phyloP scores from a whole-genome alignment of 176 grass and related monocot genomes.

The Musa beccarii region DNA sequence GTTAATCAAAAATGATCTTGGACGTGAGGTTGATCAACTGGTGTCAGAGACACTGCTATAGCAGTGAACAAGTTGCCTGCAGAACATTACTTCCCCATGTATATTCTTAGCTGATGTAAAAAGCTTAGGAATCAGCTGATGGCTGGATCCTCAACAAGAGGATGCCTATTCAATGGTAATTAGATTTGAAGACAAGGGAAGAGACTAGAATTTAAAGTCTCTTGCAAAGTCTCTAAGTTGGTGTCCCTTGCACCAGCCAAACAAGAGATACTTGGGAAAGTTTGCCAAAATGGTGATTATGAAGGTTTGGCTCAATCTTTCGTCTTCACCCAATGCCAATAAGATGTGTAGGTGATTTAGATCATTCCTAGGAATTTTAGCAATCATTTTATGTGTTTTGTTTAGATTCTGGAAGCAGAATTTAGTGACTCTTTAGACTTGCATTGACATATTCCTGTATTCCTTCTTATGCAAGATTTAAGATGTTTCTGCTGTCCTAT shows the following conservation, averaged over 20 bases:
- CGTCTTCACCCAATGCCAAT: not conserved
- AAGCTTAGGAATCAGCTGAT: not conserved
- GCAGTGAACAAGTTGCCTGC: not conserved
- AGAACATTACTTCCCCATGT: not conserved
- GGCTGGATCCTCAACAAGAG: not conserved
- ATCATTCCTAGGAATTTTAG: not conserved
- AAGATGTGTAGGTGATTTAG: not conserved
- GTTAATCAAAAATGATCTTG: not conserved
- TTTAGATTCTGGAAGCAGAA: not conserved
- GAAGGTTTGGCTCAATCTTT: not conserved
- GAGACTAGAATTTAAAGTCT: not conserved
- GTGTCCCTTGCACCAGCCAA: too few relatives aligned
- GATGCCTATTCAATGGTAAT: not conserved
- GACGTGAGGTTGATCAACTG: not conserved
- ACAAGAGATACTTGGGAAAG: too few relatives aligned
- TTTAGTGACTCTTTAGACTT: not conserved
- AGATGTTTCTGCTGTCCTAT: not conserved
- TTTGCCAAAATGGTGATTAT: too few relatives aligned
- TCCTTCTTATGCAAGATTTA: not conserved
- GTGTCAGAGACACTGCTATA: not conserved
- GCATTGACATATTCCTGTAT: not conserved
- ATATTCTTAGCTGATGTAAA: too few relatives aligned
- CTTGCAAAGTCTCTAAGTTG: not conserved
- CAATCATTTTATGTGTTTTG: not conserved
- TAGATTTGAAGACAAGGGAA: not conserved